Base-by-base conservation (phyloP, 1,284 basidiomycete species). In the Pseudozyma sp. region DNA sequence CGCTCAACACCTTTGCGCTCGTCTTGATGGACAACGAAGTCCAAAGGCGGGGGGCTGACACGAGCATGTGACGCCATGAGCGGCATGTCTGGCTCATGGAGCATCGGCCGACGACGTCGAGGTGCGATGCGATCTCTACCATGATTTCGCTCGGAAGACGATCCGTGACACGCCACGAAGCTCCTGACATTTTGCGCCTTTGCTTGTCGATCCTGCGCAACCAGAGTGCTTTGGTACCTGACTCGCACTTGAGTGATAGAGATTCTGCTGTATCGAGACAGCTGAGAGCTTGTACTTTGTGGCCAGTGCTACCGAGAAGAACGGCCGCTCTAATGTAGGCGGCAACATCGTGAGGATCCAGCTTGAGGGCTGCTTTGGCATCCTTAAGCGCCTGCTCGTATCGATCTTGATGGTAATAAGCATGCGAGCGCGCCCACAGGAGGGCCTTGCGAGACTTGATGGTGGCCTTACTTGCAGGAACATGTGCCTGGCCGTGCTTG, bases 371-470 rank as follows among this genome's bases (percentile, higher is more conserved):
- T 0, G 57, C 55, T 19, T 44, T 45, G 0, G 70, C 70, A 46
- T 73, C 70, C n/a, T 58, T 57, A 37, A 73, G 57, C 3, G 70
- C 64, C 3, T 61, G 57, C 2, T 55, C 51, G 29, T 54, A 35
- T 3, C 33, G 42, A 5, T 17, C 45, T 11, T 54, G 48, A n/a
- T 54, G 48, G 13, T 51, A 35, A 16, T 73, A 62, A 1, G 65
- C 57, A 11, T 64, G 52, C 0, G 70, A 64, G 17, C 70, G 57
- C 10, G 70, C 60, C 70, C 70, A 73, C 30, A 65, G 47, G 2
- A 72, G 48, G 9, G 57, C 60, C 54, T 72, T 72, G 39, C 60
- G 69, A 5, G 59, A 63, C 39, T 72, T 66, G 58, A 56, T 59
- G 24, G 51, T 19, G 2, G 17, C 50, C 29, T 70, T 65, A 47